A percentile compares a stretch with the other conserved stretches of the same genome.
Evolutionary conservation across 495 filamentous ascomycete species (phyloP).

Genomic region (Trichocladium uniseriatum): DNA sequence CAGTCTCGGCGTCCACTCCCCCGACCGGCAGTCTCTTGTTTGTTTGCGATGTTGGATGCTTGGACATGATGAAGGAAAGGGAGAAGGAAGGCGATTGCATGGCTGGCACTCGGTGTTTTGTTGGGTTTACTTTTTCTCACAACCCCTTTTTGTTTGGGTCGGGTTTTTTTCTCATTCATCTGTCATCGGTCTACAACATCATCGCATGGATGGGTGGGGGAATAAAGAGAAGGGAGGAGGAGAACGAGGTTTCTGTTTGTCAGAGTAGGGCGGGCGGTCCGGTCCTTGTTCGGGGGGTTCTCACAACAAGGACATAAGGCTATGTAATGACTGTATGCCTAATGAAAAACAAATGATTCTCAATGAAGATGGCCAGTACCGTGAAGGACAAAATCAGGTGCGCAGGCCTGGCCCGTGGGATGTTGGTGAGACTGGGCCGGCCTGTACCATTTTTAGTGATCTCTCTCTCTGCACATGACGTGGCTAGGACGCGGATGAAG

Average conservation of each 20-base stretch:
- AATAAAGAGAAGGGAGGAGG: neutral
- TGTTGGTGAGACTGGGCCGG: no score
- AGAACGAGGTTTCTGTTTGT: constrained; percentile 5
- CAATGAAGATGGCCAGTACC: neutral
- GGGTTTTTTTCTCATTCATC: neutral
- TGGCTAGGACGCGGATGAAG: no score
- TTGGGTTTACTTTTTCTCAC: neutral
- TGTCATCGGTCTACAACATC: neutral
- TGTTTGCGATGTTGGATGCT: no score
- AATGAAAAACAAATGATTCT: constrained; percentile 12
- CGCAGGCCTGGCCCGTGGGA: no score
- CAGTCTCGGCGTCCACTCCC: no score
- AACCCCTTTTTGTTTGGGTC: neutral
- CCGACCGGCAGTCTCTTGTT: no score
- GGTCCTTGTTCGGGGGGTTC: neutral
- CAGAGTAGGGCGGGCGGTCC: neutral
- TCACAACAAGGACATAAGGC: constrained; percentile 5
- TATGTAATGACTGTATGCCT: constrained; percentile 24
- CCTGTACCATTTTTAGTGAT: no score
- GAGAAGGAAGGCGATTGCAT: neutral
- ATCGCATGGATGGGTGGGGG: neutral
- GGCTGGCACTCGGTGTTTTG: neutral
- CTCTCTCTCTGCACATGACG: no score
- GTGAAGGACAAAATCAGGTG: no score
- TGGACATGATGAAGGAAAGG: no score